Evolutionary conservation across 1,284 basidiomycete species (phyloP).

Genomic region (Porogramme epimiltina): DNA sequence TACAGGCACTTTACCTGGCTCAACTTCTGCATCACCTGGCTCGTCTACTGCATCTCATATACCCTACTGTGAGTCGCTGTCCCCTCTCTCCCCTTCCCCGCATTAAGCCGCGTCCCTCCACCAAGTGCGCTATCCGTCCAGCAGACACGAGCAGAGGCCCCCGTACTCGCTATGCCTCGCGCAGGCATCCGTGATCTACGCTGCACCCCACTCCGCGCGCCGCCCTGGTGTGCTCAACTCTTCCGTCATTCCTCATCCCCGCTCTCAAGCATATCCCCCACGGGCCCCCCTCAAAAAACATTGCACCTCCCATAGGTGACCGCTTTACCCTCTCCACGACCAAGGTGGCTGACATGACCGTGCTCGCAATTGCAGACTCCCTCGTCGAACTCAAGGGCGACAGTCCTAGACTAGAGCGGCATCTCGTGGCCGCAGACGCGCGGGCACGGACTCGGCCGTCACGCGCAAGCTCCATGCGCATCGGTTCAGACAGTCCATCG

Average conservation of each 20-base stretch:
- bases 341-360: too few relatives aligned
- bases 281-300: too few relatives aligned
- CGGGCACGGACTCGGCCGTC: neutral
- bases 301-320: too few relatives aligned
- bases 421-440: too few relatives aligned
- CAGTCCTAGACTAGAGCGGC: too few relatives aligned
- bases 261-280: too few relatives aligned
- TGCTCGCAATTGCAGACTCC: too few relatives aligned
- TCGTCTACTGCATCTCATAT: conserved; percentile 38
- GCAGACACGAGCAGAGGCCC: conserved; percentile 17
- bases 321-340: too few relatives aligned
- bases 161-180: conserved; percentile 29
- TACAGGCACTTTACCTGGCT: conserved; percentile 38
- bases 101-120: neutral
- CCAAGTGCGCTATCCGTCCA: conserved; percentile 18
- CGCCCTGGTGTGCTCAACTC: too few relatives aligned
- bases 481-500: conserved; percentile 84
- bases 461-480: conserved; percentile 50
- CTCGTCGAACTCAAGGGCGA: too few relatives aligned
- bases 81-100: neutral
- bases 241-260: too few relatives aligned
- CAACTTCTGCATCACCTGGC: conserved; percentile 38
- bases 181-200: conserved; percentile 35
- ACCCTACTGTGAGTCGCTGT: conserved; percentile 28
- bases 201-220: too few relatives aligned